These are phyloP conservation scores for Tieghemiomyces parasiticus DNA, from an alignment of 192 early-diverging fungal genomes.

Conservation along the genomic window DNA sequence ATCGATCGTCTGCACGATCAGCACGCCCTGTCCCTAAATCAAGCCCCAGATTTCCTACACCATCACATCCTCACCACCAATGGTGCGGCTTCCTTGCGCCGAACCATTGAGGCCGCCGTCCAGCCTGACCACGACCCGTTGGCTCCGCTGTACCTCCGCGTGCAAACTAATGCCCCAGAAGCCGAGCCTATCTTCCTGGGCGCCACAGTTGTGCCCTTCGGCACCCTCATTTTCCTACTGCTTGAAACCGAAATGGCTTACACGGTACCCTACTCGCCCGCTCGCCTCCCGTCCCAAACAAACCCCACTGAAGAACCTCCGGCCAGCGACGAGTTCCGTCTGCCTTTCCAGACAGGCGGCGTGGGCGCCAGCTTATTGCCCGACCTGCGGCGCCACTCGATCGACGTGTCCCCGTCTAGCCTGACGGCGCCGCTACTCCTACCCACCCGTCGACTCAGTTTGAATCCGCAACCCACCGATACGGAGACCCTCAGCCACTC, in stretches of 20 bases:
- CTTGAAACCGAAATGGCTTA: not conserved
- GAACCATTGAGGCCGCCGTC: not conserved
- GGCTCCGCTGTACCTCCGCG: not conserved
- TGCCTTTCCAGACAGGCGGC: no score
- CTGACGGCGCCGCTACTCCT: not conserved
- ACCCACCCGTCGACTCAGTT: not conserved
- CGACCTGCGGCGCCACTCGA: conserved; percentile 4
- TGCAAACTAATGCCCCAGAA: not conserved
- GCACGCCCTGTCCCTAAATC: no score
- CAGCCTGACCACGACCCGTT: not conserved
- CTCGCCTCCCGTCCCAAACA: not conserved
- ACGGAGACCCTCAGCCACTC: no score
- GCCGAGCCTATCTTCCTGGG: not conserved
- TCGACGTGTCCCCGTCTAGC: not conserved
- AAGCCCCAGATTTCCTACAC: no score
- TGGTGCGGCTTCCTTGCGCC: not conserved
- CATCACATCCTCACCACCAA: no score
- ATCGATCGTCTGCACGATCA: no score
- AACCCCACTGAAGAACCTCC: no score
- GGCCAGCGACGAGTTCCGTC: no score
- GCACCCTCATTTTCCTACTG: not conserved
- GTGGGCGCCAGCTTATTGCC: no score
- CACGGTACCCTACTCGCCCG: not conserved
- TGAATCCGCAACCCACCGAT: no score
- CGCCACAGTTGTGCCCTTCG: not conserved